Evolutionary conservation across 768 basidiomycete species (phyloP), one percentile per base, ranked within the genome.

Genomic region (Suillus spraguei): DNA sequence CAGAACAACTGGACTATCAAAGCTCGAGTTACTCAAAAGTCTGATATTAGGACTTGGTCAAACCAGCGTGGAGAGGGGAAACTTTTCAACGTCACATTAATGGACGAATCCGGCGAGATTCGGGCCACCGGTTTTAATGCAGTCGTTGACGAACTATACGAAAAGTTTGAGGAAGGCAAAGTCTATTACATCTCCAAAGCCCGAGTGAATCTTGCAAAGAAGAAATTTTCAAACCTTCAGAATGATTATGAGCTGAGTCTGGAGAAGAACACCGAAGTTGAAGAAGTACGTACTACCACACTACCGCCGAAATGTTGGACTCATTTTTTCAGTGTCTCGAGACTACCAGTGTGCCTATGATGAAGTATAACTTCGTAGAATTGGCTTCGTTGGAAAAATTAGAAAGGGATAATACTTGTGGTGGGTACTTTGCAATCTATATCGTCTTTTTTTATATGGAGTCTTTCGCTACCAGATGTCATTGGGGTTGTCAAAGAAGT

Each of bases 1-100:
- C 95, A 97, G 77, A 98, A 97, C 79, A 94, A 94, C 76, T 99
- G 97, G 97, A 95, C 93, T 11, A 97, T 99, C 82, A 95, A 95
- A 74, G 97, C 94, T 35, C 90, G 94, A 47, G 94, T 98, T 56
- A 91, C 88, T 14, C 86, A 91, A 65, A 98, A 97, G 75, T 86
- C 87, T 1, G 97, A 98, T 0, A 87, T 99, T 71, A 90, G 86
- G 68, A 85, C 85, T n/a, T 99, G 90, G 87, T 90, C 91, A 4
- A 99, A 97, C 74, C 80, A 83, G 64, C 83, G 87, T 13, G 97
- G 97, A 38, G 97, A 99, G 69, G 97, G 97, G 42, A 95, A 98
- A 72, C 80, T 99, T 17, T 99, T 99, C 80, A 95, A 83, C 68
- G 88, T 94, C 20, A 96, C 90, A 0, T 76, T 99, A 33, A 94